Evolutionary conservation across 2,329 filamentous ascomycete genomes (phyloP).

Genomic region (Colletotrichum graminicola): DNA sequence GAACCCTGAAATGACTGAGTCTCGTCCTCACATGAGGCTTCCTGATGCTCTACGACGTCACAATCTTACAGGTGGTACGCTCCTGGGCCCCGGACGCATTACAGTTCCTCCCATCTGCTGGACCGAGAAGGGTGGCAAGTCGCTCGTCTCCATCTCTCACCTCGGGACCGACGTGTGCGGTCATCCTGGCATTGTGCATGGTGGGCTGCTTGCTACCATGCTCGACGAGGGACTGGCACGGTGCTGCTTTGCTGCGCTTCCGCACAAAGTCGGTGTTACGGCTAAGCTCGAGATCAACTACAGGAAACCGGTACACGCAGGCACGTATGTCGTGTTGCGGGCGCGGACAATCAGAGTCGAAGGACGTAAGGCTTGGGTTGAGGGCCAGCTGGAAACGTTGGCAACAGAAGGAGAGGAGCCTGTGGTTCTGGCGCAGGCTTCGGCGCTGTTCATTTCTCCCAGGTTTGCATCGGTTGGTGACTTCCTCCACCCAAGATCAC

Average conservation of each 20-base stretch:
- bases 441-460: constrained; percentile 89
- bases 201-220: constrained; percentile 90
- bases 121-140: constrained; percentile 76
- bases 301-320: constrained; percentile 81
- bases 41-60: constrained; percentile 76
- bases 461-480: constrained; percentile 78
- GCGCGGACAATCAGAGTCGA: constrained; percentile 88
- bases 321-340: constrained; percentile 80
- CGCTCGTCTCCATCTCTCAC: constrained; percentile 79
- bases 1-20: constrained; percentile 77
- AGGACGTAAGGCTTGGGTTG: constrained; percentile 94
- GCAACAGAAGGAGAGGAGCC: constrained; percentile 71
- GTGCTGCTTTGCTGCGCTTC: constrained; percentile 89
- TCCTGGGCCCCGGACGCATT: constrained; percentile 81
- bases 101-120: constrained; percentile 86
- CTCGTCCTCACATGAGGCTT: constrained; percentile 89
- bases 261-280: constrained; percentile 87
- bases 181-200: constrained; percentile 91
- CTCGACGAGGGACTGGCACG: constrained; percentile 90
- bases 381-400: constrained; percentile 86
- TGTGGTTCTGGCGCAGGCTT: constrained; percentile 81
- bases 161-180: constrained; percentile 86
- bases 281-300: constrained; percentile 89
- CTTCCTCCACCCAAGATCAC: constrained; percentile 43
- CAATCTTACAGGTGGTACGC: constrained; percentile 85